phyloP scores from a whole-genome alignment of 805 yeast species.

The Candida nemodendra region DNA sequence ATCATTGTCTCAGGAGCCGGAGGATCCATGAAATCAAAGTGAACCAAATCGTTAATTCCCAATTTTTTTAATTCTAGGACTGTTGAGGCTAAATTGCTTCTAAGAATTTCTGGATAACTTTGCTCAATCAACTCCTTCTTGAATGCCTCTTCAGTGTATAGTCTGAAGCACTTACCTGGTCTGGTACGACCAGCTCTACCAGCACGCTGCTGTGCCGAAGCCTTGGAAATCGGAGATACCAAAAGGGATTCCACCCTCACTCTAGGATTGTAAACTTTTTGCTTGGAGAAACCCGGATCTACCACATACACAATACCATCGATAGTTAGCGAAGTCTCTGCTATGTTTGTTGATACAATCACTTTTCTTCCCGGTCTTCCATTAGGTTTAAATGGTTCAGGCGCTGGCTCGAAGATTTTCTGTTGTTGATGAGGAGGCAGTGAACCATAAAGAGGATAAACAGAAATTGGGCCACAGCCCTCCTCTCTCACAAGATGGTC shows the following conservation, averaged over 20 bases:
- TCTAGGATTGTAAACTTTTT: slow-evolving; percentile 94
- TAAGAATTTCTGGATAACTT: slow-evolving; percentile 90
- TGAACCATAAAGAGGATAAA: slow-evolving; percentile 94
- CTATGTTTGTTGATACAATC: slow-evolving; percentile 90
- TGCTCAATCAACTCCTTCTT: slow-evolving; percentile 91
- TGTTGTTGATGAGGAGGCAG: slow-evolving; percentile 96
- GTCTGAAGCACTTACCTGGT: slow-evolving; percentile 95
- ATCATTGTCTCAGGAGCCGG: slow-evolving; percentile 99
- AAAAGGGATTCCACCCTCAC: slow-evolving; percentile 91
- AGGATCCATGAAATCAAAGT: slow-evolving; percentile 98
- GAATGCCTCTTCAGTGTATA: slow-evolving; percentile 96
- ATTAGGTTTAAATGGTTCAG: slow-evolving; percentile 62
- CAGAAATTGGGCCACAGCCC: slow-evolving; percentile 83
- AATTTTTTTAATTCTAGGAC: slow-evolving; percentile 90
- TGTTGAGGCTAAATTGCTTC: slow-evolving; percentile 87
- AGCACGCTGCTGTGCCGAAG: slow-evolving; percentile 97
- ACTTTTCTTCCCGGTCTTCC: slow-evolving; percentile 96
- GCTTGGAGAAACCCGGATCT: slow-evolving; percentile 96
- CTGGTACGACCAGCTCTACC: slow-evolving; percentile 99
- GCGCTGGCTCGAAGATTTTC: slow-evolving; percentile 89
- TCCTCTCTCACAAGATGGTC: slow-evolving; percentile 89
- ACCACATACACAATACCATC: slow-evolving; percentile 97
- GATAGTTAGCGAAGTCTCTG: slow-evolving; percentile 95
- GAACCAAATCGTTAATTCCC: slow-evolving; percentile 94
- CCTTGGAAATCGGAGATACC: slow-evolving; percentile 95